These are phyloP conservation scores for Exophiala phaeomuriformis DNA, from an alignment of 2,329 filamentous ascomycete species.

Conservation along the genomic window DNA sequence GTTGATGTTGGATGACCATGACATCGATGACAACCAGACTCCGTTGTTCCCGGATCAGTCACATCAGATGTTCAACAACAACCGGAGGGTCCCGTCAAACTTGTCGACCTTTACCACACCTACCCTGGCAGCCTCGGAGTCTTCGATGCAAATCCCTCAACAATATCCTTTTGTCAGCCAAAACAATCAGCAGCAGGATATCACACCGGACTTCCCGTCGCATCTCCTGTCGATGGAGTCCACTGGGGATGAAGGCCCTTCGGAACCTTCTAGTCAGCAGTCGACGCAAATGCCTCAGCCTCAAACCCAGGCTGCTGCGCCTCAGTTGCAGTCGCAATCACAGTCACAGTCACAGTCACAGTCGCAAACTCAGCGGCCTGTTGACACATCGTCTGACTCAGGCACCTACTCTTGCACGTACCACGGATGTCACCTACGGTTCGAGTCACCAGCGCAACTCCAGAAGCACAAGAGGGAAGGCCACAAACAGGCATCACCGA, in stretches of 20 bases:
- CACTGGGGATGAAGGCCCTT: constrained; percentile 46
- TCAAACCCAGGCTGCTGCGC: constrained; percentile 9
- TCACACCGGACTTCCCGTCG: constrained; percentile 52
- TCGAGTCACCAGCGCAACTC: constrained; percentile 76
- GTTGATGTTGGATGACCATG: constrained; percentile 75
- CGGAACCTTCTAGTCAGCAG: constrained; percentile 24
- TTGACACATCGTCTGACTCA: constrained; percentile 61
- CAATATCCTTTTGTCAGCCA: constrained; percentile 27
- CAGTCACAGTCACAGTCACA: constrained; percentile 11
- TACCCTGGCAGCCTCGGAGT: constrained; percentile 11
- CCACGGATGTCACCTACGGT: constrained; percentile 79
- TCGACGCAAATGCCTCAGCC: constrained; percentile 30
- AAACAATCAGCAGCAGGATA: constrained; percentile 32
- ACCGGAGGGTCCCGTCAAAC: constrained; percentile 29
- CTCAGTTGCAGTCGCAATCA: too few species aligned
- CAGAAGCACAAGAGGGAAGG: constrained; percentile 95
- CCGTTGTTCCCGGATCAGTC: constrained; percentile 59
- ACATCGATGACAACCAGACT: constrained; percentile 62
- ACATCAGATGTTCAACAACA: constrained; percentile 45
- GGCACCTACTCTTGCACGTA: constrained; percentile 97
- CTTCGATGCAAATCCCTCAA: constrained; percentile 23
- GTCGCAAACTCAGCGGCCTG: constrained; percentile 48
- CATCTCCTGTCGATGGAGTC: constrained; percentile 57
- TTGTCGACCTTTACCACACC: constrained; percentile 32
- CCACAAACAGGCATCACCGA: constrained; percentile 65